Base-by-base conservation (phyloP, 495 filamentous ascomycete species). In the Hypoxylon fragiforme region DNA sequence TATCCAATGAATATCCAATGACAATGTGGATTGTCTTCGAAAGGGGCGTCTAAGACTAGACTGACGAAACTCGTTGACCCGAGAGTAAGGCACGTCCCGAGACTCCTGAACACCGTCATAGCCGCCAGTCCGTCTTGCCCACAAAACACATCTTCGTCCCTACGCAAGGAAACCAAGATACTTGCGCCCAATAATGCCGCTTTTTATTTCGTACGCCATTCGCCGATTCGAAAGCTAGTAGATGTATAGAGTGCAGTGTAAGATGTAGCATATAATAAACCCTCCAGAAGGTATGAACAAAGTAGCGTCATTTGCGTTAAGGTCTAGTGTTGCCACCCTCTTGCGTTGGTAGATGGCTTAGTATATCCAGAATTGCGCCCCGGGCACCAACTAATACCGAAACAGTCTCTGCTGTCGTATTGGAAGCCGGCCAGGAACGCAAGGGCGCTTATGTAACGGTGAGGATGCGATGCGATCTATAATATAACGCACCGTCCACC, bases 131-230 rank as follows among this genome's bases (percentile, higher is more conserved):
- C 45, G 51, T 63, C 65, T 68, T 64, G 52, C 57, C 59, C 44
- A 52, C 53, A 51, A 62, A 65, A 49, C 42, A 57, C 57, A 55
- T 63, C 62, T 60, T 57, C 55, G 52, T 60, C 45, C 57, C 54
- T 50, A 22, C 41, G 64, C 45, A 54, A 51, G 45, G 58, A 66
- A 64, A 62, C 50, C 53, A 54, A 64, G 45, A 42, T 61, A 64
- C 57, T 64, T 68, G 65, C 63, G 65, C 65, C 65, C 53, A 55
- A 61, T 59, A 39, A 68, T 68, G 65, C 65, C 60, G 63, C 65
- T 66, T 68, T 66, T 68, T 68, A 66, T 41, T 66, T 68, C 65
- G 57, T 68, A 66, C 65, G 65, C 65, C 65, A 50, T 68, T 68
- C 65, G 65, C 65, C 65, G 44, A 47, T 57, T 64, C 50, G 50